Conservation (phyloP, 257 asterid species). For the Dorcoceras hygrometricum region DNA sequence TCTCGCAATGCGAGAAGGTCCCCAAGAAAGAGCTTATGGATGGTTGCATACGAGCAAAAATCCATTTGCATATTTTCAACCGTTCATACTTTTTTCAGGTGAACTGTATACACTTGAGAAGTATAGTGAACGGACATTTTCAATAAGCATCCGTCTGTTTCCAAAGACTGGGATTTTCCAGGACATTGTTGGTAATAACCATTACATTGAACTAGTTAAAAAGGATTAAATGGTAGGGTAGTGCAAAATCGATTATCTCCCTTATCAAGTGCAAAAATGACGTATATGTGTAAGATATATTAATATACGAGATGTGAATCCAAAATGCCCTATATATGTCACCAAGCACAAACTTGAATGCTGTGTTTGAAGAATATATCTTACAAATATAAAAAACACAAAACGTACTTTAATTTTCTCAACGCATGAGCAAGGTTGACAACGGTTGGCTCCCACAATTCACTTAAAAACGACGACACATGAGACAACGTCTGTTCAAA, state of each 20-base stretch:
- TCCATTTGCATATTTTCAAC: too few species aligned
- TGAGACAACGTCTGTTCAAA: slow-evolving; percentile 81
- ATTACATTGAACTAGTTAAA: neutral
- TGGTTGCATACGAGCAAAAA: too few species aligned
- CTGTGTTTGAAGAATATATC: neutral
- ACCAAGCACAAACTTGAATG: slow-evolving; percentile 9
- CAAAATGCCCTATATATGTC: neutral
- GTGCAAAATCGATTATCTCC: too few species aligned
- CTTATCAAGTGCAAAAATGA: too few species aligned
- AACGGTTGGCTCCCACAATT: slow-evolving; percentile 98
- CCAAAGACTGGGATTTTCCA: neutral
- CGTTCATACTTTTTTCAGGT: too few species aligned
- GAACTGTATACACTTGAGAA: too few species aligned
- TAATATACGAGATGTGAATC: too few species aligned
- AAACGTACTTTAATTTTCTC: slow-evolving; percentile 73
- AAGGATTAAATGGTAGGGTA: neutral
- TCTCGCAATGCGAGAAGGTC: too few species aligned
- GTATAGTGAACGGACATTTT: neutral
- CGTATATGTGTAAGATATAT: too few species aligned
- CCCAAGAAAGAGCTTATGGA: too few species aligned
- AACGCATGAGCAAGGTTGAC: slow-evolving; percentile 95
- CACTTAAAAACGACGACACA: slow-evolving; percentile 79
- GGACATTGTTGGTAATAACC: neutral
- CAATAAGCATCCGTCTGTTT: neutral
- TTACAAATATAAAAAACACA: slow-evolving; percentile 1